Conservation (phyloP, 768 basidiomycete species). For the Mycena amicta region DNA sequence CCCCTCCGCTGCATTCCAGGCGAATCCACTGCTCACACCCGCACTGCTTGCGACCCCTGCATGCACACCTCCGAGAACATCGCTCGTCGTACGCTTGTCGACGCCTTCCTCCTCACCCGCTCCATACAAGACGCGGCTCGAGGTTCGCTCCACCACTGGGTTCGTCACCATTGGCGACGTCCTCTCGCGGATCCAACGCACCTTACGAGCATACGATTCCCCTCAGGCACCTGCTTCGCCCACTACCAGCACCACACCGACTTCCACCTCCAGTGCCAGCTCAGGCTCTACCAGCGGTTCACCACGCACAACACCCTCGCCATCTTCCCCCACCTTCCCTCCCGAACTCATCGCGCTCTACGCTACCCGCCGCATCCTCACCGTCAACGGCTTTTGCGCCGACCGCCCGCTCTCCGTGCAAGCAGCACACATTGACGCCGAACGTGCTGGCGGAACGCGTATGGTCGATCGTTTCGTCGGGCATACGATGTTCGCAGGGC, state of each 20-base stretch:
- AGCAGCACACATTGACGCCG: background rate
- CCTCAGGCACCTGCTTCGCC: background rate
- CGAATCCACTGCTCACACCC: constrained; percentile 9
- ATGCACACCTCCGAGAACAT: constrained; percentile 5
- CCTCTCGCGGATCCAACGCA: constrained; percentile 6
- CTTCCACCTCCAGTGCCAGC: background rate
- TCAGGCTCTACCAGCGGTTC: background rate
- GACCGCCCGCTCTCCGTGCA: background rate
- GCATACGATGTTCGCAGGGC: constrained; percentile 8
- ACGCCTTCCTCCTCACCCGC: constrained; percentile 1
- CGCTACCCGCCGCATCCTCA: constrained; percentile 11
- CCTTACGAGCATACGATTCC: constrained; percentile 12
- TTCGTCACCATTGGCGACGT: constrained; percentile 16
- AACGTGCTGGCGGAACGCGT: background rate
- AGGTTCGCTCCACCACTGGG: background rate
- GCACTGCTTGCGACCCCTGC: constrained; percentile 6
- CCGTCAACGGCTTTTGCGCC: constrained; percentile 7
- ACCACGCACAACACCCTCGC: too few relatives aligned
- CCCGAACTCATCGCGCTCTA: constrained; percentile 2
- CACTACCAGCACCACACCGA: background rate
- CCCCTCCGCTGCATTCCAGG: constrained; percentile 2
- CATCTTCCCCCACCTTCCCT: background rate
- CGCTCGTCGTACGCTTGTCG: constrained; percentile 4
- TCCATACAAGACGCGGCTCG: background rate
- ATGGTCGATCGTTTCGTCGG: constrained; percentile 8